Conservation (phyloP, 2,329 filamentous ascomycete species). For the Trichothecium sympodiale region DNA sequence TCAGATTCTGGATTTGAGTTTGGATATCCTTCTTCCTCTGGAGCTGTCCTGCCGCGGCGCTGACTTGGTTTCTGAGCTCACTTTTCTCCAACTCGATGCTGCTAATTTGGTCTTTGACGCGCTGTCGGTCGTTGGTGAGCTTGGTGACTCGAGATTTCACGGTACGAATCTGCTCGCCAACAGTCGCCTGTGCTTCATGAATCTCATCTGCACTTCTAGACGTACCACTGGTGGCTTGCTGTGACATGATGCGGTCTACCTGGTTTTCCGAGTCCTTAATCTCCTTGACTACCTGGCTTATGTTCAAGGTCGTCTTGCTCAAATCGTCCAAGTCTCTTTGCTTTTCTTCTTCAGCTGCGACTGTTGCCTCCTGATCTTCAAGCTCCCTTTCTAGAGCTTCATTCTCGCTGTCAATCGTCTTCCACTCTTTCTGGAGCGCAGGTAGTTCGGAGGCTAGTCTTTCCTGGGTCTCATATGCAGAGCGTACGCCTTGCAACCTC, state of each 20-base stretch:
- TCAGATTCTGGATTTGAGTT: constrained; percentile 62
- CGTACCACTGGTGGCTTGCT: constrained; percentile 57
- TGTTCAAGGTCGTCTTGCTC: constrained; percentile 63
- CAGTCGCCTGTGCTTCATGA: constrained; percentile 58
- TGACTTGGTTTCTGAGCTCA: constrained; percentile 63
- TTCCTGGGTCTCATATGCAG: constrained; percentile 64
- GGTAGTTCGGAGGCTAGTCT: constrained; percentile 65
- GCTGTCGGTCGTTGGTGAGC: constrained; percentile 59
- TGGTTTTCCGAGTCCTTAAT: constrained; percentile 61
- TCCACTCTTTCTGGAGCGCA: constrained; percentile 50
- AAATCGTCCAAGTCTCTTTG: constrained; percentile 67
- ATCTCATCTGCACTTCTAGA: constrained; percentile 73
- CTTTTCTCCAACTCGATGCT: constrained; percentile 66
- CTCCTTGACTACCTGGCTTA: constrained; percentile 61
- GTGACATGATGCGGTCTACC: constrained; percentile 62
- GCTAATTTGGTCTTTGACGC: constrained; percentile 55
- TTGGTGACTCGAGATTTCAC: constrained; percentile 55
- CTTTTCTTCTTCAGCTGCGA: constrained; percentile 52
- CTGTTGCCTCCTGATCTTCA: constrained; percentile 56
- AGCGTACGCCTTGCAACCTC: constrained; percentile 49
- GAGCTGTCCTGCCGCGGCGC: constrained; percentile 58
- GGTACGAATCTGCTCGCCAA: constrained; percentile 55
- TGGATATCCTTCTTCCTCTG: constrained; percentile 69
- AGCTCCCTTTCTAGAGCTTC: constrained; percentile 47
- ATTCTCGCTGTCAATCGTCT: constrained; percentile 49